These are phyloP conservation scores for Trichoderma gracile DNA, from an alignment of 2,329 filamentous ascomycete genomes.

Conservation along the genomic window DNA sequence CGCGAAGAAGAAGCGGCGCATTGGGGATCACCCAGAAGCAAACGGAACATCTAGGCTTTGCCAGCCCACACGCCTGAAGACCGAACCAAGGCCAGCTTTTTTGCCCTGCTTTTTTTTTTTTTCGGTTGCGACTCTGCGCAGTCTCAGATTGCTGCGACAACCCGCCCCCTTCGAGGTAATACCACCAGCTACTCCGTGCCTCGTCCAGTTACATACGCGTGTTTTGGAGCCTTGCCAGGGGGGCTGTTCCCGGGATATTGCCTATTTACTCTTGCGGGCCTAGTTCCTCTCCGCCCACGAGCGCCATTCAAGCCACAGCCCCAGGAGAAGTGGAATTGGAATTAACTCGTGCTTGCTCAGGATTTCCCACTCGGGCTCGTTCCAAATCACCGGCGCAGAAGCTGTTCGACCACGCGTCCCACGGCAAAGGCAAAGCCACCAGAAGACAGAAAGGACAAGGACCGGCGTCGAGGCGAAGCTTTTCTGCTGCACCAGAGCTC, in stretches of 20 bases:
- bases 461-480: neutral
- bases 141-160: no score
- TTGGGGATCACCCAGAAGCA: no score
- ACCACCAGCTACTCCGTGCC: neutral
- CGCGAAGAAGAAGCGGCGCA: neutral
- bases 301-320: conserved; percentile 11
- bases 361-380: neutral
- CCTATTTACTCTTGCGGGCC: neutral
- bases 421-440: neutral
- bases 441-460: neutral
- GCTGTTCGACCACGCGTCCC: neutral
- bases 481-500: neutral
- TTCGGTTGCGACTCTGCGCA: no score
- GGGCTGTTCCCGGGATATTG: conserved; percentile 1
- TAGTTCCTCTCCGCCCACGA: neutral
- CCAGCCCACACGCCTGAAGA: no score
- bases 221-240: conserved; percentile 13
- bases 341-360: neutral
- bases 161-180: neutral
- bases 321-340: conserved; percentile 12
- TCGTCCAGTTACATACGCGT: conserved; percentile 8
- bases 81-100: no score
- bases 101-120: no score
- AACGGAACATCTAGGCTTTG: no score
- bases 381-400: neutral